A percentile compares a stretch with the other conserved stretches of the same genome.
Conservation (phyloP, 176 grass and related monocot species). For the sorghum (Sorghum bicolor) region DNA sequence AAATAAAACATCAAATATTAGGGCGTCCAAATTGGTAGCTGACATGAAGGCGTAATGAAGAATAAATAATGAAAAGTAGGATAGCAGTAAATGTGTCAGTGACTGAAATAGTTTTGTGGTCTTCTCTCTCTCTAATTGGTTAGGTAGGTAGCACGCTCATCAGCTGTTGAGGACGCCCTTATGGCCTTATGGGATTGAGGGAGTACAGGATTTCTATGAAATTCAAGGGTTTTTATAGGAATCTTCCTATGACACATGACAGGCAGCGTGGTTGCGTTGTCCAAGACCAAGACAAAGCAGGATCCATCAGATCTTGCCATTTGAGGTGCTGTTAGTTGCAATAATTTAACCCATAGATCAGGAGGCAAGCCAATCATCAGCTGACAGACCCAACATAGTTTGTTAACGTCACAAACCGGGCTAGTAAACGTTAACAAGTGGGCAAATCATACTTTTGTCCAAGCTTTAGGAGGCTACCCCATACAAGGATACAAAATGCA, state of each 20-base stretch:
- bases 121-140: no score
- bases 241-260: neutral
- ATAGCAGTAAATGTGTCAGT: no score
- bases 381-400: slow-evolving; percentile 4
- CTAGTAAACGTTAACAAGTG: neutral
- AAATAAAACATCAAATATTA: no score
- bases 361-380: slow-evolving; percentile 9
- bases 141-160: no score
- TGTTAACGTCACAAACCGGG: slow-evolving; percentile 10
- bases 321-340: neutral
- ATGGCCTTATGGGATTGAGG: no score
- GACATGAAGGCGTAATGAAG: no score
- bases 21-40: no score
- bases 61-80: no score
- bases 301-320: slow-evolving; percentile 30
- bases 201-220: no score
- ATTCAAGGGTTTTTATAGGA: neutral
- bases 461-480: slow-evolving; percentile 47
- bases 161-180: no score
- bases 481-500: slow-evolving; percentile 32
- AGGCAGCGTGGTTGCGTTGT: slow-evolving; percentile 17
- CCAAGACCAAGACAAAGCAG: slow-evolving; percentile 40
- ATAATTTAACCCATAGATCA: slow-evolving; percentile 26
- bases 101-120: no score
- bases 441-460: slow-evolving; percentile 33